phyloP scores from a whole-genome alignment of 73 alveolate genomes.

The Paramecium tetraurelia region DNA sequence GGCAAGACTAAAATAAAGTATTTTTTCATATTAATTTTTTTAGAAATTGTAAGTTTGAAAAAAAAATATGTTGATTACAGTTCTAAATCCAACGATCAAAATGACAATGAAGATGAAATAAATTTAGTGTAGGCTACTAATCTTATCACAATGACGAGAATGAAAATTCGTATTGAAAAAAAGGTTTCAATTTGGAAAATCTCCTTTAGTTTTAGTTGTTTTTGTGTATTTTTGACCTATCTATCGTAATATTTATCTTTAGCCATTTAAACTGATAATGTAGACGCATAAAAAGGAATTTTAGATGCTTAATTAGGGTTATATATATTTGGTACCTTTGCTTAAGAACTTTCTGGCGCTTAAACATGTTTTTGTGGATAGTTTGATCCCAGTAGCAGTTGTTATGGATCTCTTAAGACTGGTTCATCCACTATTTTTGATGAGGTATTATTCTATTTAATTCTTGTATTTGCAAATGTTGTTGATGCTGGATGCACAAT shows the following conservation, averaged over 20 bases:
- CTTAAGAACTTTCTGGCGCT: neutral
- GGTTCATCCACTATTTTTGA: neutral
- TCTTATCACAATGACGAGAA: neutral
- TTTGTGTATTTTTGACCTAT: conserved; percentile 28
- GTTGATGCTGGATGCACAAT: conserved; percentile 50
- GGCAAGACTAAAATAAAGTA: neutral
- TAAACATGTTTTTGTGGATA: conserved; percentile 19
- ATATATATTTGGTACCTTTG: conserved; percentile 40
- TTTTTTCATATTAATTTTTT: neutral
- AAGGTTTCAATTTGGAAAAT: conserved; percentile 26
- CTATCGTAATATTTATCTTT: conserved; percentile 5
- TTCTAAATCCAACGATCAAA: neutral
- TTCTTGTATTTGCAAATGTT: conserved; percentile 34
- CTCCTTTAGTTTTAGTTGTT: conserved; percentile 21
- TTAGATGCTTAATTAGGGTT: neutral
- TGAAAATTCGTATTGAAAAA: conserved; percentile 12
- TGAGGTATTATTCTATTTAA: neutral
- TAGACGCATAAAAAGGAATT: neutral
- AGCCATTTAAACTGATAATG: neutral
- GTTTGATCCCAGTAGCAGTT: neutral
- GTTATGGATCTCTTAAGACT: neutral
- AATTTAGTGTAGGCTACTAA: neutral
- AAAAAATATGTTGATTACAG: neutral
- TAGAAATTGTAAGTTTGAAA: neutral
- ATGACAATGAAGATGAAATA: neutral